Conservation (phyloP, 2,329 filamentous ascomycete genomes). For the Claviceps sorghi region DNA sequence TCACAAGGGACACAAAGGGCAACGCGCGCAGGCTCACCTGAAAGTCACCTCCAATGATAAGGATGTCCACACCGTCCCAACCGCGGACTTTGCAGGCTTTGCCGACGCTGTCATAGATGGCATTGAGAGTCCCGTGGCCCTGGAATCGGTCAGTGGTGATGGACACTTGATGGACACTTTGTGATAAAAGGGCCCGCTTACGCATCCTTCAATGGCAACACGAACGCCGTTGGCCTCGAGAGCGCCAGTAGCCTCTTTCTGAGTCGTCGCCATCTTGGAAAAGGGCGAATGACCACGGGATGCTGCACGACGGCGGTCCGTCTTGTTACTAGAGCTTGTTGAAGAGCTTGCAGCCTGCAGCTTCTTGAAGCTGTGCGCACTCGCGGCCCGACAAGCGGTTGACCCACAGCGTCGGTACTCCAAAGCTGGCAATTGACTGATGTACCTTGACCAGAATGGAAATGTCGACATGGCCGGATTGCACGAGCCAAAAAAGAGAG, state of each 20-base stretch:
- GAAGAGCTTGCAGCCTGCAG: not conserved
- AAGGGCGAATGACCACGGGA: not conserved
- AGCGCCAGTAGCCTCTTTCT: constrained; percentile 15
- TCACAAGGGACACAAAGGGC: not conserved
- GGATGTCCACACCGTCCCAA: constrained; percentile 71
- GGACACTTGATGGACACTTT: not conserved
- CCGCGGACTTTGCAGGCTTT: constrained; percentile 53
- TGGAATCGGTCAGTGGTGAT: constrained; percentile 23
- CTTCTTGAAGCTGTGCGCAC: not conserved
- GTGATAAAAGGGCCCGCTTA: constrained; percentile 27
- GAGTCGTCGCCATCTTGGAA: not conserved
- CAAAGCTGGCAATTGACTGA: not conserved
- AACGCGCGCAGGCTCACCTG: constrained; percentile 41
- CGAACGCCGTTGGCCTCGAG: constrained; percentile 41
- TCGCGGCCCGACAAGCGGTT: not conserved
- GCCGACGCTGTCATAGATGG: constrained; percentile 71
- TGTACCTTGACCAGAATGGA: not conserved
- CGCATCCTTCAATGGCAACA: constrained; percentile 76
- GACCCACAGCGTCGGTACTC: not conserved
- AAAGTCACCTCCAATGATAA: constrained; percentile 95
- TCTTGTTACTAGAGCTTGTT: not conserved
- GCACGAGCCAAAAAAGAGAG: not conserved
- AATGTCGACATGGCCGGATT: not conserved
- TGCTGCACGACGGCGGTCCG: not conserved
- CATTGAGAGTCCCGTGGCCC: constrained; percentile 84